Evolutionary conservation across 2,329 filamentous ascomycete genomes (phyloP), one percentile per base, ranked within the genome.

Genomic region (Sporothrix pseudoabietina): DNA sequence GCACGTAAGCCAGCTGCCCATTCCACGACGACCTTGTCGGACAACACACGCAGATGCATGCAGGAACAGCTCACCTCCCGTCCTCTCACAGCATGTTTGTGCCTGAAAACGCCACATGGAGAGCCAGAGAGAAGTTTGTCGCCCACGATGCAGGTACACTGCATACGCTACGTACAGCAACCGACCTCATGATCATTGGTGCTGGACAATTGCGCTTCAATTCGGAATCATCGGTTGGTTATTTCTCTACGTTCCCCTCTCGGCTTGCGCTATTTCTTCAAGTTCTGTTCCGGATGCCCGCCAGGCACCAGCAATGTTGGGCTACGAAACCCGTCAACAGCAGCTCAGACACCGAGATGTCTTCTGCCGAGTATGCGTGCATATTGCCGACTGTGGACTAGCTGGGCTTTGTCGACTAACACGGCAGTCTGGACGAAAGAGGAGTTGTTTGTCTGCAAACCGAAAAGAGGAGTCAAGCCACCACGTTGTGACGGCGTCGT

Each of bases 31-130:
- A 39, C 16, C n/a, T 6, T 65, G n/a, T 12, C 1, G 61, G 10
- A 52, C 63, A 68, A 32, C 44, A 39, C 49, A 69, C 49, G 30
- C 47, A 69, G 16, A 52, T 4, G 47, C 65, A 35, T 54, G 49
- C 66, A 69, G 47, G 66, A 26, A 69, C 66, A 69, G 66, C 66
- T 54, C 66, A 69, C 47, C 30, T 49, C 32, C 47, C 66, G 41
- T 55, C 66, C 16, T 69, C 16, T 69, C 41, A 52, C 44, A 52
- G 26, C 65, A 39, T n/a, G 7, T 19, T 49, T 26, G 41, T 52
- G 22, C 41, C 41, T 35, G 26, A 35, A 35, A 65, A 32, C 39
- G 26, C 12, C 59, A 44, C 59, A 26, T 16, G n/a, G 47, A 26
- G 22, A 49, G 35, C 0, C 8, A 8, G 9, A 39, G 30, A 7